Conservation (phyloP, 2,329 filamentous ascomycete species). For the Arthrinium phaeospermum region DNA sequence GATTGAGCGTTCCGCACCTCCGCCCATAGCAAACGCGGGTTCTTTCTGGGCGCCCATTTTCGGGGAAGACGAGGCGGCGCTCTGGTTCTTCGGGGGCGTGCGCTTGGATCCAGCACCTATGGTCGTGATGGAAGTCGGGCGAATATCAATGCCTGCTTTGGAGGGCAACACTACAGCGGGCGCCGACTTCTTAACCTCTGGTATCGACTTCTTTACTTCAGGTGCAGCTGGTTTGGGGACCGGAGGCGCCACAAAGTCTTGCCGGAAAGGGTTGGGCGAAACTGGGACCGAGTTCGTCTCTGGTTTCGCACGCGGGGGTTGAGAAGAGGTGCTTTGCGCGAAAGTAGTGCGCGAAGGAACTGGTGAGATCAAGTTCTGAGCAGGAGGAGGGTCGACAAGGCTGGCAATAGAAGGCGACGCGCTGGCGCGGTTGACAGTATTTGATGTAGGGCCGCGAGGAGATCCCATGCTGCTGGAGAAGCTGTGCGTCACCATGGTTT, state of each 20-base stretch:
- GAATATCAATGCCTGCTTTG: slow-evolving; percentile 40
- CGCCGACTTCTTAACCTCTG: slow-evolving; percentile 46
- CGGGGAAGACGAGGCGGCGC: slow-evolving; percentile 51
- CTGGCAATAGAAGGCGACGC: slow-evolving; percentile 92
- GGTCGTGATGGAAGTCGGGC: slow-evolving; percentile 41
- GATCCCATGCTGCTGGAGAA: slow-evolving; percentile 55
- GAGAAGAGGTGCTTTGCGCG: slow-evolving; percentile 35
- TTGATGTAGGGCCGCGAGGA: slow-evolving; percentile 51
- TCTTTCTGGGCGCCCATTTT: slow-evolving; percentile 58
- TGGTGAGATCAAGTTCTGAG: slow-evolving; percentile 47
- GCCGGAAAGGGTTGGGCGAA: slow-evolving; percentile 48
- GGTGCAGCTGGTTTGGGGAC: slow-evolving; percentile 32
- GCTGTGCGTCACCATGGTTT: slow-evolving; percentile 56
- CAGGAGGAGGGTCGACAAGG: slow-evolving; percentile 74
- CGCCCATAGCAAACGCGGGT: slow-evolving; percentile 41
- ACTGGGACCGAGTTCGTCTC: slow-evolving; percentile 47
- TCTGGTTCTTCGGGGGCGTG: slow-evolving; percentile 43
- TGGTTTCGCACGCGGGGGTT: slow-evolving; percentile 37
- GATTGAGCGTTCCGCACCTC: slow-evolving; percentile 57
- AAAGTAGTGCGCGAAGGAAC: slow-evolving; percentile 45
- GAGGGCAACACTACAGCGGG: slow-evolving; percentile 36
- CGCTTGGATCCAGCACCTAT: slow-evolving; percentile 39
- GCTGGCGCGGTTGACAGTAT: slow-evolving; percentile 72
- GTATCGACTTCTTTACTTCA: slow-evolving; percentile 30
- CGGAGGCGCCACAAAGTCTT: slow-evolving; percentile 43